Base-by-base conservation (phyloP, 2,329 filamentous ascomycete species). In the Cordyceps tenuipes region DNA sequence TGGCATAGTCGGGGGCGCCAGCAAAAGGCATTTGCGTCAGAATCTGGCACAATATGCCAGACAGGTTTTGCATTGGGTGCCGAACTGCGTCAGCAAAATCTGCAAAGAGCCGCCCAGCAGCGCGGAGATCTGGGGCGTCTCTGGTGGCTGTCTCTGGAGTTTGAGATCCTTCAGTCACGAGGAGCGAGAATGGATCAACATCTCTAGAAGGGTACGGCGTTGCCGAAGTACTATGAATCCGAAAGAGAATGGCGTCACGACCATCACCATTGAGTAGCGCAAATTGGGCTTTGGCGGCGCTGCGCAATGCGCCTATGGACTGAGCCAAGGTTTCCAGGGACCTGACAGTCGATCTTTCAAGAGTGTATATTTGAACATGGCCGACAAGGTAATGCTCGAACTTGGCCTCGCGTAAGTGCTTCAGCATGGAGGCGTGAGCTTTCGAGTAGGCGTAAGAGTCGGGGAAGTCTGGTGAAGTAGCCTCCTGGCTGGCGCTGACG, bases 41-140 rank as follows among this genome's bases (percentile, higher is more conserved):
- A 13, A 95, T 89, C 67, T 91, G 86, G 36, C 89, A 89, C 48
- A 96, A 75, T 0, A 91, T 96, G 66, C 88, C 91, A 1, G 90
- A 89, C 17, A 97, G 76, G 0, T 90, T 94, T 72, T 94, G 92
- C 86, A 96, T 95, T 0, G 91, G 91, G 3, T 91, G 91, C 0
- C 90, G 91, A 29, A 96, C 77, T 65, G 91, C 84, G n/a, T 80
- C 77, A 59, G 96, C 94, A 71, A 96, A 97, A 31, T 34, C 47
- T 5, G 31, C 47, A 21, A 60, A 60, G 3, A 60, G 41, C 13
- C 41, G 57, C 13, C 26, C 48, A 9, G 57, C 57, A 8, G 57
- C 57, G 4, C 49, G 57, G 23, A 46, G 49, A 9, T 59, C 49
- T 13, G 48, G 57, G n/a, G 13, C 41, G 2, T 52, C 48, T 8